Conservation (phyloP, 176 grass and related monocot species). For the Avena atlantica region DNA sequence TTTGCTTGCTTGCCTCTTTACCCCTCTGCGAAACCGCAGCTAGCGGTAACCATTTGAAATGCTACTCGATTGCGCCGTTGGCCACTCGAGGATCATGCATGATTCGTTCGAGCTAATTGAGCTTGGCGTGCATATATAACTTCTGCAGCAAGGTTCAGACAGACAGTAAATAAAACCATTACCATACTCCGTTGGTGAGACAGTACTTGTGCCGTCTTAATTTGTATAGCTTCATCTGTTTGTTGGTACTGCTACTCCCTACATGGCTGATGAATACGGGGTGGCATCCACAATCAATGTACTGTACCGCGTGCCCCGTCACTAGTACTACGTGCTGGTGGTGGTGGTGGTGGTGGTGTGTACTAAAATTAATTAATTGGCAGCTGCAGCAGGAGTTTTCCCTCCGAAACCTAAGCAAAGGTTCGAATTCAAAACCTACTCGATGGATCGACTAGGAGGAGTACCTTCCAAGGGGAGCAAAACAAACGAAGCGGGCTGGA, state of each 20-base stretch:
- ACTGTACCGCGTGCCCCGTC: background rate
- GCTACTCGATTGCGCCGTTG: background rate
- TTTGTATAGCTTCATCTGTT: too few species aligned
- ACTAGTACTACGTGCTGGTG: background rate
- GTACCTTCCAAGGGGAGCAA: constrained; percentile 9
- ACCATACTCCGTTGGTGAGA: too few species aligned
- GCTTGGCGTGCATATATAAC: background rate
- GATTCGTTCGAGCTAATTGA: background rate
- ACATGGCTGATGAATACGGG: background rate
- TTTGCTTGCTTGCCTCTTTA: constrained; percentile 6
- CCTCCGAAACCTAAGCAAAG: constrained; percentile 1
- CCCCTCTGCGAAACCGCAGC: background rate
- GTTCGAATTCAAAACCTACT: constrained; percentile 19
- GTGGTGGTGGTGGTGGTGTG: too few species aligned
- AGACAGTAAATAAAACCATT: too few species aligned
- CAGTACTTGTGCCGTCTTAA: too few species aligned
- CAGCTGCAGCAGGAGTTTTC: background rate
- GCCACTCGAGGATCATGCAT: background rate
- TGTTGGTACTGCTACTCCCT: too few species aligned
- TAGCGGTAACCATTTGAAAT: background rate
- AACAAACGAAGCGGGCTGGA: too few species aligned
- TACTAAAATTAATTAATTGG: too few species aligned
- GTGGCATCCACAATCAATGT: background rate
- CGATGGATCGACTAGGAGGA: background rate
- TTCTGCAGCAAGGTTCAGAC: background rate